Percentiles rank a stretch among this genome's conserved stretches.
phyloP scores from a whole-genome alignment of 2,329 filamentous ascomycete species.

The Rhinocladiella similis region DNA sequence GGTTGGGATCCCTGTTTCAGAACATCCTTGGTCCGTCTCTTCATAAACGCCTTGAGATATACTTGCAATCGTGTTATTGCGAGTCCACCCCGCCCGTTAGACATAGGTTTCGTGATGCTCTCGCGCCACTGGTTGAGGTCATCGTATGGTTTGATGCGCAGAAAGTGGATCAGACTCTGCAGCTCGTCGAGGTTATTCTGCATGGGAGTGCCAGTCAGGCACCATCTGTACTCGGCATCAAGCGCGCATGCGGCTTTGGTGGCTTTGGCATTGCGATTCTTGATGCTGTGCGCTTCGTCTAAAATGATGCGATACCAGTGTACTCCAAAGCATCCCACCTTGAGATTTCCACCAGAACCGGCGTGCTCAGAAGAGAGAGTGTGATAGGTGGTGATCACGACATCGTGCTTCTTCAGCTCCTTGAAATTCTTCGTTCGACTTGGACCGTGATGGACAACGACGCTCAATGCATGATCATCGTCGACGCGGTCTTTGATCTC shows the following conservation, averaged over 20 bases:
- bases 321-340: slow-evolving; percentile 83
- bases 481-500: slow-evolving; percentile 85
- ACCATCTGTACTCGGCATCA: slow-evolving; percentile 88
- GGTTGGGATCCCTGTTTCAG: slow-evolving; percentile 78
- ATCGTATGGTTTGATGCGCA: slow-evolving; percentile 88
- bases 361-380: slow-evolving; percentile 90
- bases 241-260: slow-evolving; percentile 89
- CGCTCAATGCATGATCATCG: slow-evolving; percentile 68
- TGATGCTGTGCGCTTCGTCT: slow-evolving; percentile 97
- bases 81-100: slow-evolving; percentile 82
- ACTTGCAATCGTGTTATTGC: slow-evolving; percentile 84
- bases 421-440: slow-evolving; percentile 76
- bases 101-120: slow-evolving; percentile 85
- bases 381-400: slow-evolving; percentile 96
- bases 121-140: slow-evolving; percentile 85
- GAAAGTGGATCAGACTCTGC: slow-evolving; percentile 88
- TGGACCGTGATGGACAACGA: slow-evolving; percentile 88
- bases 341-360: slow-evolving; percentile 60
- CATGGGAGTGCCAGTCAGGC: slow-evolving; percentile 92
- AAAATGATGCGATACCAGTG: slow-evolving; percentile 95
- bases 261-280: slow-evolving; percentile 94
- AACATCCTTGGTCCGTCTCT: slow-evolving; percentile 97
- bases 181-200: slow-evolving; percentile 98
- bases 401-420: slow-evolving; percentile 81
- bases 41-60: slow-evolving; percentile 92